Evolutionary conservation across 139 green algal genomes (phyloP), one percentile per base, ranked within the genome.

Genomic region (Picochlorum sp.): DNA sequence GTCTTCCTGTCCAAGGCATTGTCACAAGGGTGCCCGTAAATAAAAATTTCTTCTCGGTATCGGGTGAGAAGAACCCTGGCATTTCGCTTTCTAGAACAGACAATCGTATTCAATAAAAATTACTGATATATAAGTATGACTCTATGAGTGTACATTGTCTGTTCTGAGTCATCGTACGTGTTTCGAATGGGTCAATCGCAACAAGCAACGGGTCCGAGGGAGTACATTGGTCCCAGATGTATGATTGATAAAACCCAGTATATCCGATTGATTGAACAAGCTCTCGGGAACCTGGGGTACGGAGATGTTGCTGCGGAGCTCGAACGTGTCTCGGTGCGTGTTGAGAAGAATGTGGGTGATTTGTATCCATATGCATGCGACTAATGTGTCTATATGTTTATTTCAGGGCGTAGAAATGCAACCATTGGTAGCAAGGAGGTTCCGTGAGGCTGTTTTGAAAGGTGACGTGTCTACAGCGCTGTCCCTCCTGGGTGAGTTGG

Each of bases 261-360:
- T 45, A 65, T 95, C 1, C 72, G 88, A 4, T 52, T 95, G 1
- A 56, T 95, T 18, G 69, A 92, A 66, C 87, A 95, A 60, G 76
- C 80, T 5, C 56, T 95, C 30, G 50, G 71, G 4, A 52, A 71
- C 1, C 74, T 95, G 20, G 87, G 87, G 8, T 94, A 84, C 38
- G 10, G 38, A 10, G 66, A 61, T 4, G 68, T 79, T 18, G 73
- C 73, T 9, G n/a, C 6, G 13, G 23, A 75, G 18, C 57, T 92
- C 15, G 82, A 92, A 61, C 38, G 62, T 13, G 64, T 75, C 37
- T 80, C 78, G 52, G 77, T 85, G 41, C 37, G 82, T 69, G 47
- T 14, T 41, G 34, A 41, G 34, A 11, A 41, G 34, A 41, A 41
- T 41, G 34, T 41, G 34, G 34, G 34, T 41, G 5, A 41, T 11